Base-by-base conservation (phyloP, 139 green algal species). In the Chlorella sp. region DNA sequence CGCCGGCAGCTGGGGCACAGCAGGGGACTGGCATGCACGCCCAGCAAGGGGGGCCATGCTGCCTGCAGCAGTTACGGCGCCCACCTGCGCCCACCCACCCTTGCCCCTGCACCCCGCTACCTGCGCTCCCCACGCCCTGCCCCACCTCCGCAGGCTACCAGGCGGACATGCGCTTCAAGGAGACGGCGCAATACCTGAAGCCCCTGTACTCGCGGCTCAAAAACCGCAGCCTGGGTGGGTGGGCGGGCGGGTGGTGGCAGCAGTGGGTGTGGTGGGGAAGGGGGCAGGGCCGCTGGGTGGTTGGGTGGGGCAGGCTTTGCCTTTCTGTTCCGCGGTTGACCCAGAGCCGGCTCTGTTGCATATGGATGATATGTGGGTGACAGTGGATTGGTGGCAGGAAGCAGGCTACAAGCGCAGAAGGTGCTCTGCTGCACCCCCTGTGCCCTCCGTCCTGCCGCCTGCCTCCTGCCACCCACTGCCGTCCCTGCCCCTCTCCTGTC, bases 121-220 rank as follows among this genome's bases (percentile, higher is more conserved):
- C n/a, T 81, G 75, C n/a, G 2, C n/a, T 16, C 5, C 66, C n/a
- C n/a, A n/a, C 22, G 24, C 22, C 19, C 34, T 81, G n/a, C 26
- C 75, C 30, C 32, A 2, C 24, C n/a, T 19, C 73, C 53, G 48
- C 94, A 90, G 95, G 96, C 68, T 79, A 93, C 64, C 93, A 96
- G 76, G 92, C 94, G 42, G 96, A 93, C 14, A 78, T 96, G 61
- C 90, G 89, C 82, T 97, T 95, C 91, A 92, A 94, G 88, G 95
- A 99, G 95, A 98, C 95, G 34, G 91, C 95, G 90, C 92, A 94
- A 69, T 98, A 97, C 94, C 91, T 99, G 40, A 94, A 97, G 91
- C 95, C 97, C 57, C 89, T 99, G 89, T 98, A 96, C 87, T 92
- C 95, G 42, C 87, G 93, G 36, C 94, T 99, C 19, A 94, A 95